phyloP scores from a whole-genome alignment of 768 basidiomycete genomes.

The Imleria badia region DNA sequence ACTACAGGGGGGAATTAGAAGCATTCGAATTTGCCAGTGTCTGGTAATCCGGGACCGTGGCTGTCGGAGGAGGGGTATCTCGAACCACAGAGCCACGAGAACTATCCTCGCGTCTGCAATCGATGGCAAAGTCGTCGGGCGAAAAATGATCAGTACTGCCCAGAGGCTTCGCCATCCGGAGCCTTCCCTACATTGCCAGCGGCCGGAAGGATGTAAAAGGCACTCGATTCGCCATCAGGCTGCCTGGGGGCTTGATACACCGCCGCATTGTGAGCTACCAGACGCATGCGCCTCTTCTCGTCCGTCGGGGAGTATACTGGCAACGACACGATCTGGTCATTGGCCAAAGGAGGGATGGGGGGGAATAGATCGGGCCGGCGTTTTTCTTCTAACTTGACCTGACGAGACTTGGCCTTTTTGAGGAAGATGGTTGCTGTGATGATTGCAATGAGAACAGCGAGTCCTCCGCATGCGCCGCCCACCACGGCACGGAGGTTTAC shows the following conservation, averaged over 20 bases:
- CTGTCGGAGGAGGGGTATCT: not conserved
- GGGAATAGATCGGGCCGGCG: slow-evolving; percentile 6
- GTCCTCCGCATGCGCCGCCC: slow-evolving; percentile 7
- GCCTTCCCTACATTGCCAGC: not conserved
- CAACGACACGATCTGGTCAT: not conserved
- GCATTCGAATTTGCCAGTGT: not conserved
- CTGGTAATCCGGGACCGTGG: not conserved
- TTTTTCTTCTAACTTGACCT: not conserved
- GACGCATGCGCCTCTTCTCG: slow-evolving; percentile 4
- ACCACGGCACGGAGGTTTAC: slow-evolving; percentile 3
- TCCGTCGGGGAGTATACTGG: not conserved
- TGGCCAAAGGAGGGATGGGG: not conserved
- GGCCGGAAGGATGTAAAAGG: not conserved
- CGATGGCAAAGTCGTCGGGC: not conserved
- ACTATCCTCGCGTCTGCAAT: not conserved
- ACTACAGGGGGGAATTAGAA: too few species aligned
- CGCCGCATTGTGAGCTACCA: not conserved
- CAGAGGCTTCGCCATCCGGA: not conserved
- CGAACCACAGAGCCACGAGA: not conserved
- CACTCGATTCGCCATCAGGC: not conserved
- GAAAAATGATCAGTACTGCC: not conserved
- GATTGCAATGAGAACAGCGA: not conserved
- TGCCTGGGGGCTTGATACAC: not conserved
- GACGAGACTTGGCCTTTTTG: slow-evolving; percentile 1
- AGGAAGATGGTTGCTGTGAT: not conserved